These are phyloP conservation scores for Candida germanica DNA, from an alignment of 805 yeast genomes.

Conservation along the genomic window DNA sequence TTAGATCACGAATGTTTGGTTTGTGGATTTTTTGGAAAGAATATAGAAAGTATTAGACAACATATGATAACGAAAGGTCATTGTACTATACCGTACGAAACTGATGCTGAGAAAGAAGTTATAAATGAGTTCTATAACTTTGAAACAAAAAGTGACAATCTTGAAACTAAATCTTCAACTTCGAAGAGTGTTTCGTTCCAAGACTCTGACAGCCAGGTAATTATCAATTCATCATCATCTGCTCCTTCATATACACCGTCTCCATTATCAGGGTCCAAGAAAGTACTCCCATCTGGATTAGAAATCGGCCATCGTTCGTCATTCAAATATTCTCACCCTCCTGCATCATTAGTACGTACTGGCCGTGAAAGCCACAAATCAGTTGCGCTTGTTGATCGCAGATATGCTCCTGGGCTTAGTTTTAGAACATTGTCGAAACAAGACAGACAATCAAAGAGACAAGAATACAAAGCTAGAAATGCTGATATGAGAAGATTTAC, in stretches of 20 bases:
- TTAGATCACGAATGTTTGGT: slow-evolving; percentile 42
- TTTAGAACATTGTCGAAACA: slow-evolving; percentile 27
- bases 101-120: slow-evolving; percentile 33
- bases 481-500: slow-evolving; percentile 23
- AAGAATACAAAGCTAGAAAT: slow-evolving; percentile 23
- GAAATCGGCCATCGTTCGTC: slow-evolving; percentile 80
- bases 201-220: slow-evolving; percentile 15
- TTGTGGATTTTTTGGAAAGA: slow-evolving; percentile 44
- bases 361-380: slow-evolving; percentile 65
- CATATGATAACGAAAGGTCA: slow-evolving; percentile 45
- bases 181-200: slow-evolving; percentile 27
- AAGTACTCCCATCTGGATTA: slow-evolving; percentile 65
- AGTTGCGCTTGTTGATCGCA: slow-evolving; percentile 71
- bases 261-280: slow-evolving; percentile 20
- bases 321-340: slow-evolving; percentile 69
- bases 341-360: slow-evolving; percentile 20
- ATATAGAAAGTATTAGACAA: slow-evolving; percentile 40
- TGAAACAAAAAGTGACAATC: slow-evolving; percentile 5
- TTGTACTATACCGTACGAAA: slow-evolving; percentile 44
- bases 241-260: neutral
- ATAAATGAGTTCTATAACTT: slow-evolving; percentile 36
- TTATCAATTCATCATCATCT: slow-evolving; percentile 1
- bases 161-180: slow-evolving; percentile 4
- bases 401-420: slow-evolving; percentile 38
- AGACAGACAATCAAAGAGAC: slow-evolving; percentile 26